Conservation (phyloP, 495 filamentous ascomycete species). For the Aspergillus baeticus region DNA sequence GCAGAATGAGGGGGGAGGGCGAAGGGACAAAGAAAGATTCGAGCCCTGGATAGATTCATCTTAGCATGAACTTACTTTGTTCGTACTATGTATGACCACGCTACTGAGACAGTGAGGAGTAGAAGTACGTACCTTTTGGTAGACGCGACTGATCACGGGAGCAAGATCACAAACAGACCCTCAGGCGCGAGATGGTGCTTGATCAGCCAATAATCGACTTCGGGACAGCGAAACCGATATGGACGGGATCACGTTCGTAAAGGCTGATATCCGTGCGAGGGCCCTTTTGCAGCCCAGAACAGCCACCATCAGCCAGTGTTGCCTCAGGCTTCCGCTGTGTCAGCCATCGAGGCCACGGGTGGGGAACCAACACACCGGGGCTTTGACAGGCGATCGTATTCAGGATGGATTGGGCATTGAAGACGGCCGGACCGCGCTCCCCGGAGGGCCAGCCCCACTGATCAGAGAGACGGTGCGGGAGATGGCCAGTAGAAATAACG, state of each 20-base stretch:
- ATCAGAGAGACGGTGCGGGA: neutral
- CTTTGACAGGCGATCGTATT: constrained; percentile 18
- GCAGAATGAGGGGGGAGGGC: neutral
- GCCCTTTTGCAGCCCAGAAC: constrained; percentile 10
- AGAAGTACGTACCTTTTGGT: constrained; percentile 5
- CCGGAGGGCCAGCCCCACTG: constrained; percentile 16
- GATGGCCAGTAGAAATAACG: neutral
- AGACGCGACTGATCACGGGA: constrained; percentile 14
- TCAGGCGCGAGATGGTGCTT: constrained; percentile 6
- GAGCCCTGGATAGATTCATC: neutral
- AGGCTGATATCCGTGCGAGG: neutral
- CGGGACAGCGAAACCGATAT: too few relatives aligned
- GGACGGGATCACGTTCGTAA: too few relatives aligned
- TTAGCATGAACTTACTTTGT: neutral
- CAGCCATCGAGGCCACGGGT: neutral
- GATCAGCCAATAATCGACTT: constrained; percentile 18
- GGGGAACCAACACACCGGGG: constrained; percentile 11
- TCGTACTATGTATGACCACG: neutral
- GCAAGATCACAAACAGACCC: constrained; percentile 14
- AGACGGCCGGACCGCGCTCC: constrained; percentile 21
- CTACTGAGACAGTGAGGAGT: neutral
- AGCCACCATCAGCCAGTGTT: neutral
- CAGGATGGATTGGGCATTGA: constrained; percentile 15
- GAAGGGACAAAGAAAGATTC: neutral
- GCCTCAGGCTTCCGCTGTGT: neutral